Conservation (phyloP, 139 green algal genomes). For the Pedinophyceae sp. region DNA sequence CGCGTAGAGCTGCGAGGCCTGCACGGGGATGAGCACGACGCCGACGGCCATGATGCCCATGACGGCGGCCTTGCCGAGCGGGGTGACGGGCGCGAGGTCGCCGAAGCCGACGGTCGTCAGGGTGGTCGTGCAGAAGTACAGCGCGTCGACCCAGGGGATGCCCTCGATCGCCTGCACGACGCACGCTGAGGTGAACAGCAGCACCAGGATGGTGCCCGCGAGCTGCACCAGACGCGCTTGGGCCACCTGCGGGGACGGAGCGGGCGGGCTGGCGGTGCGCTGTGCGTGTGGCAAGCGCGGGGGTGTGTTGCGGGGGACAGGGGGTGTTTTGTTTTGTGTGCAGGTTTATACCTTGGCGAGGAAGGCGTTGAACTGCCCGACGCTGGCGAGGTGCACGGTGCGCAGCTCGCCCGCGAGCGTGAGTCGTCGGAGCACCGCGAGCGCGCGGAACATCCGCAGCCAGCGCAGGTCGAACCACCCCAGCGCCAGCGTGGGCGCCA, state of each 20-base stretch:
- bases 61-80: constrained; percentile 34
- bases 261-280: neutral
- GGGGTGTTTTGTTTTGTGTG: neutral
- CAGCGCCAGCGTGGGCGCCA: neutral
- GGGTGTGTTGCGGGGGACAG: neutral
- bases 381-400: neutral
- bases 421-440: neutral
- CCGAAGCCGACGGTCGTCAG: constrained; percentile 49
- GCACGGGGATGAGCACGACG: constrained; percentile 62
- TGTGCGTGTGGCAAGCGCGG: neutral
- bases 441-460: neutral
- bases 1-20: constrained; percentile 40
- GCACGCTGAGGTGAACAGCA: constrained; percentile 37
- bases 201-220: constrained; percentile 38
- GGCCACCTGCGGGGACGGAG: neutral
- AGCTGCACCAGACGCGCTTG: constrained; percentile 25
- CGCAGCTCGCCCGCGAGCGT: neutral
- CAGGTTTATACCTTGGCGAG: neutral
- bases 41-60: constrained; percentile 55
- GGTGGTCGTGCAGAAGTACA: constrained; percentile 62
- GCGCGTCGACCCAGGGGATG: constrained; percentile 53
- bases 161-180: constrained; percentile 24
- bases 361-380: neutral
- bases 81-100: constrained; percentile 33
- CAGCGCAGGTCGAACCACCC: neutral